Base-by-base conservation (phyloP, 2,329 filamentous ascomycete species). In the Diaporthe ilicicola region DNA sequence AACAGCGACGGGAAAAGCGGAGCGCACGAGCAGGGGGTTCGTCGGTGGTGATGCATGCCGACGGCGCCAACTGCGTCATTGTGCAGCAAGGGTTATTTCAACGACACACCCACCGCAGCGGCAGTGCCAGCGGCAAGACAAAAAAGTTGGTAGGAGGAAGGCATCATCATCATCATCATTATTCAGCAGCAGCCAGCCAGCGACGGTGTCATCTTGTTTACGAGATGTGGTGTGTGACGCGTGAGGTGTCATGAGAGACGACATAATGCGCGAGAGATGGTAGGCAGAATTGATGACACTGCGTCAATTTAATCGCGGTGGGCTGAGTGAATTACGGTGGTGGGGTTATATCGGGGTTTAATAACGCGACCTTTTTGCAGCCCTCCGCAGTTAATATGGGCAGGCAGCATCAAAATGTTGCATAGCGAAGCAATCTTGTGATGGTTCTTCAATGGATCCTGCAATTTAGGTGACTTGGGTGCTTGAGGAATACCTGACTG, bases 21-120 rank as follows among this genome's bases (percentile, higher is more conserved):
- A 39, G 44, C n/a, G 15, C 1, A 2, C 19, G 29, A 37, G 55
- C 53, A 61, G 62, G 69, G 62, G 17, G 53, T 29, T 27, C 22
- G 17, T 62, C 42, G 27, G 44, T 10, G 27, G 56, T 48, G 56
- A 42, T n/a, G 56, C 42, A 48, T 27, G 42, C 24, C 42, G 39
- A 62, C 56, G 42, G 54, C 44, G 37, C 72, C 70, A 68, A 62
- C 65, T 64, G 68, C 70, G 70, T 71, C 70, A 71, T 50, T 39
- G 42, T 55, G 48, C 70, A 64, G 50, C 55, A 66, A 71, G 70
- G 70, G 56, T 65, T 71, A 71, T 69, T 71, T 71, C 70, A 65
- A 71, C 70, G 70, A 71, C 70, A 71, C 70, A 64, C 70, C 70
- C 70, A 65, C 65, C 66, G 66, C 65, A 56, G 66, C 59, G 34